Percentiles rank a stretch among this genome's conserved stretches.
Conservation (phyloP, 2,329 filamentous ascomycete species). For the Fusarium redolens region DNA sequence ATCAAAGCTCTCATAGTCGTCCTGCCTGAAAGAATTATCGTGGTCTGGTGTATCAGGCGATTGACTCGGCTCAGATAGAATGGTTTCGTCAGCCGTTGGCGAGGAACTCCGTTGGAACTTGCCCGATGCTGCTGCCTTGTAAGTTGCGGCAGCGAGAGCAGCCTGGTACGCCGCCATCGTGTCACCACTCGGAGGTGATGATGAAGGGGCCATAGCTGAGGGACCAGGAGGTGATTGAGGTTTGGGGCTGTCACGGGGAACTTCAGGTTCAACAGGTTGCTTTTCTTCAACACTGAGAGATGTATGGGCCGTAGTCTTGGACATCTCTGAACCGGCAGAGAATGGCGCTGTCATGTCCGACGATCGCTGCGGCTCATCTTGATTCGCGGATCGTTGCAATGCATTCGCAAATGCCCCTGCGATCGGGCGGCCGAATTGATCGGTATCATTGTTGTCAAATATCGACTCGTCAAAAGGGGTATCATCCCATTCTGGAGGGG, state of each 20-base stretch:
- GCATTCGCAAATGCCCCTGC: slow-evolving; percentile 68
- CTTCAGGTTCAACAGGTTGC: slow-evolving; percentile 20
- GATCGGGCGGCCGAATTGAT: slow-evolving; percentile 70
- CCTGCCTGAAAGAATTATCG: slow-evolving; percentile 38
- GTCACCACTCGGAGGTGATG: slow-evolving; percentile 22
- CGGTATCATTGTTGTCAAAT: slow-evolving; percentile 75
- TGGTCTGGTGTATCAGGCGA: slow-evolving; percentile 23
- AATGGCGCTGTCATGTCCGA: slow-evolving; percentile 60
- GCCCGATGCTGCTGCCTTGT: slow-evolving; percentile 78
- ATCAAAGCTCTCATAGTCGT: slow-evolving; percentile 60
- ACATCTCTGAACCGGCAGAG: slow-evolving; percentile 57
- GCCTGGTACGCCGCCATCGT: slow-evolving; percentile 78
- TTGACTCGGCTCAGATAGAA: slow-evolving; percentile 20
- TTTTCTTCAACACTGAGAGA: slow-evolving; percentile 55
- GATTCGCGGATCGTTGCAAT: slow-evolving; percentile 51
- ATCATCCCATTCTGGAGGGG: slow-evolving; percentile 59
- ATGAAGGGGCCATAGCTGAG: slow-evolving; percentile 12
- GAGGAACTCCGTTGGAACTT: slow-evolving; percentile 74
- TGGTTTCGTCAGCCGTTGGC: slow-evolving; percentile 49
- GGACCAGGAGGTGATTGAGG: slow-evolving; percentile 16
- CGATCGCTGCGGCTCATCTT: slow-evolving; percentile 53
- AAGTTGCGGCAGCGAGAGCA: slow-evolving; percentile 84
- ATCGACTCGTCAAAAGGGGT: slow-evolving; percentile 77
- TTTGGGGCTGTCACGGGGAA: slow-evolving; percentile 6
- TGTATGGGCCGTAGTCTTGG: slow-evolving; percentile 65